phyloP scores from a whole-genome alignment of 768 basidiomycete species.

The Calvatia gigantea region DNA sequence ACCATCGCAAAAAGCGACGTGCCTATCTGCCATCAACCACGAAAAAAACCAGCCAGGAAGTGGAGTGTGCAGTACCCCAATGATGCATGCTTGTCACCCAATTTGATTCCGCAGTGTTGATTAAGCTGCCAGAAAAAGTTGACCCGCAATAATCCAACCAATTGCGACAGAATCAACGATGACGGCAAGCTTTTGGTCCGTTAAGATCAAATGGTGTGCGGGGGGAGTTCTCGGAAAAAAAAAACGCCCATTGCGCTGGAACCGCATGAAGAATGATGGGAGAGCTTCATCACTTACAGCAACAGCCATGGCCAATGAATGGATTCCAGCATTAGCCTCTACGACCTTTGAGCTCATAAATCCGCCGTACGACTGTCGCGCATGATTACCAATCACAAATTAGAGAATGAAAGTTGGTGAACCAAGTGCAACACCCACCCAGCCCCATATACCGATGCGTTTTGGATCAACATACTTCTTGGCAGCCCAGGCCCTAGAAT shows the following conservation, averaged over 20 bases:
- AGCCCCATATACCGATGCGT: constrained; percentile 96
- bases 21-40: not conserved
- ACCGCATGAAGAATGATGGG: not conserved
- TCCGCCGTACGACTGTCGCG: constrained; percentile 83
- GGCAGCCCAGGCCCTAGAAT: constrained; percentile 69
- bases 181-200: too few species aligned
- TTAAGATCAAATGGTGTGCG: too few species aligned
- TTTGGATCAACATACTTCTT: constrained; percentile 86
- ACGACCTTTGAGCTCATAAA: constrained; percentile 94
- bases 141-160: too few species aligned
- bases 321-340: constrained; percentile 86
- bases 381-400: constrained; percentile 5
- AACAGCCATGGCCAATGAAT: constrained; percentile 87
- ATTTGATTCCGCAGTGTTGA: too few species aligned
- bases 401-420: not conserved
- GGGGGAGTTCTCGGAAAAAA: too few species aligned
- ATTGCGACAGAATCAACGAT: too few species aligned
- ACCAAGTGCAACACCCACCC: constrained; percentile 55
- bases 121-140: too few species aligned
- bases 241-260: too few species aligned
- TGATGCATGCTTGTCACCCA: too few species aligned
- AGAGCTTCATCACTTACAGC: constrained; percentile 52
- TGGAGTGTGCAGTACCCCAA: too few species aligned
- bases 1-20: too few species aligned
- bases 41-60: too few species aligned